Evolutionary conservation across 805 yeast species (phyloP), one percentile per base, ranked within the genome.

Genomic region (Middelhovenomyces tepae): DNA sequence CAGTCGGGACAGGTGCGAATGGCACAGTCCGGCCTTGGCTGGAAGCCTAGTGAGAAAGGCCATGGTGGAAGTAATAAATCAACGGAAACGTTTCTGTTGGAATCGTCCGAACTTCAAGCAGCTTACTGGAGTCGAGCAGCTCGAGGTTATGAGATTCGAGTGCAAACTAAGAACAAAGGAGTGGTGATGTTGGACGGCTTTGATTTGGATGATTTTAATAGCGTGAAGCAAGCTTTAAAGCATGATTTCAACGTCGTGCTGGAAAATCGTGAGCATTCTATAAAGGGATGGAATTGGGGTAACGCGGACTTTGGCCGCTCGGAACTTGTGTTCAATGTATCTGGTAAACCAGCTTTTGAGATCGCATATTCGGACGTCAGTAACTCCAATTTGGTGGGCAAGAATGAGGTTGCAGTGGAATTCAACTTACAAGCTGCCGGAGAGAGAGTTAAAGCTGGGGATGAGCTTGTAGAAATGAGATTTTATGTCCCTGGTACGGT

Each of bases 221-320:
- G 79, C 39, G 64, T 91, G 50, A 89, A 87, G 57, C 80, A 73
- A 51, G 94, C 87, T 45, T 65, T 91, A 45, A 86, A 81, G 51
- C 67, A 86, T 45, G 72, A 80, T 50, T 84, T 86, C 57, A 67
- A 65, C 36, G 64, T 83, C 27, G 71, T 72, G 36, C 67, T 91
- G 38, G 97, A 91, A 47, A 78, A 71, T 42, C 75, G 69, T 48
- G 97, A 89, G 49, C 98, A 91, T 59, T 81, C 95, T 4, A 64
- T 91, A 44, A 74, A 95, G 62, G 99, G 99, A 20, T 91, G 98
- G 98, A 91, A 91, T 59, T 91, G 98, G 98, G 99, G 99, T 35
- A 76, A 79, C 43, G 69, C 89, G 10, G 95, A 87, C 54, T 73
- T 91, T 53, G 95, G 94, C 14, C 73, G 95, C 56, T 83, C 85